Base-by-base conservation (phyloP, 495 filamentous ascomycete species). In the Aspergillus haitiensis region DNA sequence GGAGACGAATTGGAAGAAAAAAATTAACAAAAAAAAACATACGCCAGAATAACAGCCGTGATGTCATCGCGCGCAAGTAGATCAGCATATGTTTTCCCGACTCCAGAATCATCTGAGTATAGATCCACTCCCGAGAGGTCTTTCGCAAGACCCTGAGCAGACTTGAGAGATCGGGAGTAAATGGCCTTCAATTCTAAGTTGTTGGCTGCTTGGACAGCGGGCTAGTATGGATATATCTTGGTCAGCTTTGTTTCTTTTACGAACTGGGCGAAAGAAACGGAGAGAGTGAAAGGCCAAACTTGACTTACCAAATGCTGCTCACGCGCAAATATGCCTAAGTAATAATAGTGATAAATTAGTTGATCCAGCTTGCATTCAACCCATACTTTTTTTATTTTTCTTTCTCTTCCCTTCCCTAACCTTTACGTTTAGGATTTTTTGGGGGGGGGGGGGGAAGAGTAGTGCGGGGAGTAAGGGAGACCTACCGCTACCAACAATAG, bases 401-500 rank as follows among this genome's bases (percentile, higher is more conserved):
- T 27, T 27, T 3, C 21, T 27, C 21, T n/a, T n/a, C 21, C 21
- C 21, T 27, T 27, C 21, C 3, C 21, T 27, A 1, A 27, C 21
- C 21, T 27, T 27, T 27, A 27, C 21, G 3, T 27, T 1, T 1
- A 27, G 21, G 21, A 27, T 27, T 1, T 3, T n/a, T n/a, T n/a
- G n/a, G 21, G 21, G 3, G 21, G 3, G 3, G 21, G 21, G 3
- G 3, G 21, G 21, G 21, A 27, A 27, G 21, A 27, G 21, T 27
- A 27, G 21, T 27, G 3, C 21, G 21, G 21, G 7, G 37, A n/a
- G 36, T 54, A 77, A 65, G 51, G 75, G 72, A 42, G 59, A 15
- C 66, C 77, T 79, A 69, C 87, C 88, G 62, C 83, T 84, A 32
- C 87, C 87, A 42, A 90, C 80, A n/a, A 90, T 81, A 12, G 87